phyloP scores from a whole-genome alignment of 108 stramenopile species.

The Skeletonema marinoi region DNA sequence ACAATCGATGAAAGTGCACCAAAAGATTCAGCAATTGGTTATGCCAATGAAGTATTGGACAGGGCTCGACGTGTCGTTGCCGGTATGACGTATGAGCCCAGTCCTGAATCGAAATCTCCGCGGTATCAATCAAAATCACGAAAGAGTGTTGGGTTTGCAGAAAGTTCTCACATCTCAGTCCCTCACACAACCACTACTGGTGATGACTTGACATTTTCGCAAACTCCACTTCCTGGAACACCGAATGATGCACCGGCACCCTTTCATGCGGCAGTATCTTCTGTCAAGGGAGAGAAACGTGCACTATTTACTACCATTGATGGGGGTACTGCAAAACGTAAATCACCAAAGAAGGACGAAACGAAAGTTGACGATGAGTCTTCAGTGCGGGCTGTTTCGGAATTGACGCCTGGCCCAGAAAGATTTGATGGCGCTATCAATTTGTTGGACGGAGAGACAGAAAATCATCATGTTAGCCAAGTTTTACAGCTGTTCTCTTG shows the following conservation, averaged over 20 bases:
- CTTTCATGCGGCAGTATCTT: slow-evolving; percentile 35
- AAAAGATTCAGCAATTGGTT: slow-evolving; percentile 27
- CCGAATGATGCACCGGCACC: slow-evolving; percentile 19
- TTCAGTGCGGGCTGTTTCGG: neutral
- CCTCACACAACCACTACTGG: neutral
- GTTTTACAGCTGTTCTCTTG: slow-evolving; percentile 62
- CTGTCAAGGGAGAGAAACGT: slow-evolving; percentile 42
- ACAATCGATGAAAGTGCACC: slow-evolving; percentile 2
- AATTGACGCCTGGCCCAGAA: neutral
- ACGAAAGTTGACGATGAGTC: slow-evolving; percentile 29
- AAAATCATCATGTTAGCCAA: slow-evolving; percentile 26
- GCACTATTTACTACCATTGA: slow-evolving; percentile 19
- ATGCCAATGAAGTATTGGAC: slow-evolving; percentile 36
- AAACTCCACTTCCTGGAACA: slow-evolving; percentile 1
- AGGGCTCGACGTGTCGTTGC: slow-evolving; percentile 38
- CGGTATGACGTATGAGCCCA: slow-evolving; percentile 42
- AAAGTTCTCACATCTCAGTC: neutral
- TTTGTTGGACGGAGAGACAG: slow-evolving; percentile 19
- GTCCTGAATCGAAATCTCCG: slow-evolving; percentile 26
- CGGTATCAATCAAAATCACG: neutral
- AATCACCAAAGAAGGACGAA: slow-evolving; percentile 18
- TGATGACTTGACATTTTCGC: slow-evolving; percentile 5
- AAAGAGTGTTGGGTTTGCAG: slow-evolving; percentile 1
- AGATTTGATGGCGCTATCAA: slow-evolving; percentile 24
- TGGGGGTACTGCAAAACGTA: slow-evolving; percentile 3